These are phyloP conservation scores for Yarrowia sp. DNA, from an alignment of 805 yeast species.

Conservation along the genomic window DNA sequence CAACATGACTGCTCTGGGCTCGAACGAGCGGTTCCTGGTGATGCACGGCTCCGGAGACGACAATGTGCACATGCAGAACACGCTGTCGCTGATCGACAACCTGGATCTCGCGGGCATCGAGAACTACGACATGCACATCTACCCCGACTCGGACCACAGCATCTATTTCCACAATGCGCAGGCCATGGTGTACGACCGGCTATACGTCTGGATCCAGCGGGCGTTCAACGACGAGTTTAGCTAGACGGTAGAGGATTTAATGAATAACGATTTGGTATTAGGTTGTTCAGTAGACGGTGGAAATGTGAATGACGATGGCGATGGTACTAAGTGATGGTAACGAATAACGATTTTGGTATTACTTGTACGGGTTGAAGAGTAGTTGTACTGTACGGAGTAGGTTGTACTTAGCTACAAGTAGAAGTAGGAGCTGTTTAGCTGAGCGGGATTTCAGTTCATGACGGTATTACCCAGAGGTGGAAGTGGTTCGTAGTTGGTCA, in stretches of 20 bases:
- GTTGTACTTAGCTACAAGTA: no score
- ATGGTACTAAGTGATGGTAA: no score
- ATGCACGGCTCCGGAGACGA: constrained; percentile 99
- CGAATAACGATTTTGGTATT: no score
- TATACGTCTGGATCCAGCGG: constrained; percentile 63
- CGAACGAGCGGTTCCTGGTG: constrained; percentile 65
- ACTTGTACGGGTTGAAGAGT: no score
- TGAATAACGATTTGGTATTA: no score
- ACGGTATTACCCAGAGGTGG: no score
- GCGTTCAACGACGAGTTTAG: constrained; percentile 34
- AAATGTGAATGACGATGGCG: no score
- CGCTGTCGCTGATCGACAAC: constrained; percentile 71
- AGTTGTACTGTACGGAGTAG: no score
- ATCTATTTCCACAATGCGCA: constrained; percentile 79
- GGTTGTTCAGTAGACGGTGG: no score
- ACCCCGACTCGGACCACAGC: constrained; percentile 91
- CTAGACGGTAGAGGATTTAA: background rate
- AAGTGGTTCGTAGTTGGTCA: no score
- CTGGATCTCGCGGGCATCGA: constrained; percentile 72
- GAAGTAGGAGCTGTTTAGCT: no score
- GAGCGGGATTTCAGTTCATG: no score
- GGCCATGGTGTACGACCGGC: constrained; percentile 64
- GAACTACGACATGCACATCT: constrained; percentile 84
- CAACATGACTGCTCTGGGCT: constrained; percentile 54
- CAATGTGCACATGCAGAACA: constrained; percentile 92